A percentile compares a stretch with the other conserved stretches of the same genome.
phyloP scores from a whole-genome alignment of 768 basidiomycete genomes.

The Termitomyces sp. region DNA sequence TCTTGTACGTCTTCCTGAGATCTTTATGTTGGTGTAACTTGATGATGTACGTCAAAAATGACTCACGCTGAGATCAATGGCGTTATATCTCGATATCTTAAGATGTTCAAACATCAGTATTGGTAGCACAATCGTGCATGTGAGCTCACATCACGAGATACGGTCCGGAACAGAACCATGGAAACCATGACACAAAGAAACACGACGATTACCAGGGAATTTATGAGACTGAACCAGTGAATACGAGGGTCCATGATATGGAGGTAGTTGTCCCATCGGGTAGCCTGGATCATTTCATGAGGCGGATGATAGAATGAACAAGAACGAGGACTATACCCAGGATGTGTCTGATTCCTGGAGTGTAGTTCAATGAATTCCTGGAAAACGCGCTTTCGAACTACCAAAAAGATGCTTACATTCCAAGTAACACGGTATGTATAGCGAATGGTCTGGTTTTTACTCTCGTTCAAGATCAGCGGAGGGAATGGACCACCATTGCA shows the following conservation, averaged over 20 bases:
- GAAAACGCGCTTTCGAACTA: background rate
- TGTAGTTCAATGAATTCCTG: background rate
- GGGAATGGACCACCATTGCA: constrained; percentile 40
- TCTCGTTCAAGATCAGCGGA: constrained; percentile 60
- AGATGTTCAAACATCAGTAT: background rate
- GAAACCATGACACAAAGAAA: constrained; percentile 93
- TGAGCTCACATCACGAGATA: constrained; percentile 75
- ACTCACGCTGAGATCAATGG: constrained; percentile 81
- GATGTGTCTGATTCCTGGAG: constrained; percentile 76
- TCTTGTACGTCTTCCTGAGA: constrained; percentile 90
- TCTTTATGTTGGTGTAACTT: background rate
- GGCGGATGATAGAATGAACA: background rate
- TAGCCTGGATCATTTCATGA: constrained; percentile 51
- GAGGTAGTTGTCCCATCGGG: constrained; percentile 95
- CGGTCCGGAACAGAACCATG: constrained; percentile 81
- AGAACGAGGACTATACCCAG: constrained; percentile 46
- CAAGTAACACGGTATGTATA: constrained; percentile 90
- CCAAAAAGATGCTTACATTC: constrained; percentile 47
- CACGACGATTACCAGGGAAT: constrained; percentile 85
- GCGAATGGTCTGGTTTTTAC: constrained; percentile 53
- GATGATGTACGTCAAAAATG: background rate
- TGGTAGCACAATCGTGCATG: background rate
- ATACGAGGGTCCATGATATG: constrained; percentile 92
- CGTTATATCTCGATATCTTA: constrained; percentile 92
- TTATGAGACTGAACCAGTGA: constrained; percentile 95